Evolutionary conservation across 768 basidiomycete species (phyloP).

Genomic region (Rhizopogon rudus): DNA sequence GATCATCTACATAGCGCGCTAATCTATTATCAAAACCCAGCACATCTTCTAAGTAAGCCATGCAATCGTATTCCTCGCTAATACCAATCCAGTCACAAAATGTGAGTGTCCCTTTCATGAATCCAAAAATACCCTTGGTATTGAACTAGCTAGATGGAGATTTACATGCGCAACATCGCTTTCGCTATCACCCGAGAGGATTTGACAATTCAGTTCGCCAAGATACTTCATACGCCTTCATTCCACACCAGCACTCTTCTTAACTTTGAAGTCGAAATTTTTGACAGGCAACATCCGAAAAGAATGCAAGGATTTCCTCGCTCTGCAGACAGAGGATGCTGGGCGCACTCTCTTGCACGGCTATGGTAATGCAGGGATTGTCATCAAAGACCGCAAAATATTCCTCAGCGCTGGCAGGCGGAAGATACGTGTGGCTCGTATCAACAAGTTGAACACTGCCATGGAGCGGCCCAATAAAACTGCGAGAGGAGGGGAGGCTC

Average conservation of each 20-base stretch:
- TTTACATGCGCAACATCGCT: slow-evolving; percentile 28
- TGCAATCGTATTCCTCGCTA: not conserved
- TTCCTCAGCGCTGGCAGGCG: slow-evolving; percentile 13
- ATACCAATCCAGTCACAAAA: not conserved
- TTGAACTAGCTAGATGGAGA: slow-evolving; percentile 21
- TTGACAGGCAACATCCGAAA: slow-evolving; percentile 13
- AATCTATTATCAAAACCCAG: not conserved
- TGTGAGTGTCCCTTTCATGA: slow-evolving; percentile 12
- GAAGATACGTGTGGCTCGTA: slow-evolving; percentile 11
- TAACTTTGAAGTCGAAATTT: slow-evolving; percentile 30
- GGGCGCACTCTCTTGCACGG: slow-evolving; percentile 22
- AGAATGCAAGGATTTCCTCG: slow-evolving; percentile 27
- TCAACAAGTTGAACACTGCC: slow-evolving; percentile 19
- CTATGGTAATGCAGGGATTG: slow-evolving; percentile 22
- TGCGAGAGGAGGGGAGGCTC: slow-evolving; percentile 17
- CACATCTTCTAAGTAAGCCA: not conserved
- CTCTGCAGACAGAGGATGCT: slow-evolving; percentile 15
- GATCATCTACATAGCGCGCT: not conserved
- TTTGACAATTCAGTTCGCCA: slow-evolving; percentile 27
- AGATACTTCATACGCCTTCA: slow-evolving; percentile 28
- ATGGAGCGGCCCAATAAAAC: slow-evolving; percentile 27
- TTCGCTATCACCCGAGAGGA: slow-evolving; percentile 26
- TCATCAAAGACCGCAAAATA: slow-evolving; percentile 19
- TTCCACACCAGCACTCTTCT: slow-evolving; percentile 20
- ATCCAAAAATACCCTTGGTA: not conserved